Conservation (phyloP, 768 basidiomycete genomes). For the Agaricus subrufescens region DNA sequence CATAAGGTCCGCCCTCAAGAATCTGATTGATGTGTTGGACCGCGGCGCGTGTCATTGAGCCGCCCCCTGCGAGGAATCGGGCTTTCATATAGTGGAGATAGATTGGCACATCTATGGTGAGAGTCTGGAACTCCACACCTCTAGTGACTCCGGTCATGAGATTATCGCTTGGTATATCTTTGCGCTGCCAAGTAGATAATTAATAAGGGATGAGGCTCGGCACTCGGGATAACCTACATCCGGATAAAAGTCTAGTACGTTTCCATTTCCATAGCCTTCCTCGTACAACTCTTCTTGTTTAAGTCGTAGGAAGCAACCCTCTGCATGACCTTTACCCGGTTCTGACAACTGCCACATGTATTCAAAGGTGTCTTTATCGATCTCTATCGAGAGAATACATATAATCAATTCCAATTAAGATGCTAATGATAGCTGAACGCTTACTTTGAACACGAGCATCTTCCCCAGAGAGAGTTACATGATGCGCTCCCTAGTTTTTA, state of each 20-base stretch:
- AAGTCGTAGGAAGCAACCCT: slow-evolving; percentile 62
- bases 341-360: slow-evolving; percentile 68
- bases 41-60: slow-evolving; percentile 38
- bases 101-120: slow-evolving; percentile 57
- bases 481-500: slow-evolving; percentile 64
- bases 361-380: slow-evolving; percentile 67
- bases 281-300: slow-evolving; percentile 54
- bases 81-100: slow-evolving; percentile 63
- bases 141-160: slow-evolving; percentile 33
- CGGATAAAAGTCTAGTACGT: slow-evolving; percentile 47
- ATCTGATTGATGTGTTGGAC: slow-evolving; percentile 62
- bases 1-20: slow-evolving; percentile 33
- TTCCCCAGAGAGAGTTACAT: slow-evolving; percentile 55
- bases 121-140: slow-evolving; percentile 52
- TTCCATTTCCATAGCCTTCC: slow-evolving; percentile 30
- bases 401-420: neutral
- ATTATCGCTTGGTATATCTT: slow-evolving; percentile 31
- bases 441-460: slow-evolving; percentile 42
- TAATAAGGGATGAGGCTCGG: neutral
- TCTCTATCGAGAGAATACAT: slow-evolving; percentile 31
- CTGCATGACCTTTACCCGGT: slow-evolving; percentile 41
- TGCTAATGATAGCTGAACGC: neutral
- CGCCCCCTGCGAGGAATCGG: slow-evolving; percentile 54
- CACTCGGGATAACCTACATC: slow-evolving; percentile 29
- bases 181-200: slow-evolving; percentile 16